phyloP scores from a whole-genome alignment of 106 monocot genomes.

The Hemerocallis citrina region DNA sequence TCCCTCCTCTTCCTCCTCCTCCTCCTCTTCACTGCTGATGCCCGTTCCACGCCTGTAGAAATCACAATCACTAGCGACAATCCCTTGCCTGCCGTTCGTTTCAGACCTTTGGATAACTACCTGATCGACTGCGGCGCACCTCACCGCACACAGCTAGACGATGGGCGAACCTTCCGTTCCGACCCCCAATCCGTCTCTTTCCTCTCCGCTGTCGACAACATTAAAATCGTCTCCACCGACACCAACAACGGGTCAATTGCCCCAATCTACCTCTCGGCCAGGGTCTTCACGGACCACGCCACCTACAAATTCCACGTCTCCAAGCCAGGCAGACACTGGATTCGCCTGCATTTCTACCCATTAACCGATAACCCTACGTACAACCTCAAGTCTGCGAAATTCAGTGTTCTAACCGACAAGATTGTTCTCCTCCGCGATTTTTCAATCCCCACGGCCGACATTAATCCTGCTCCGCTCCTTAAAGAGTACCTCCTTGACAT shows the following conservation, averaged over 20 bases:
- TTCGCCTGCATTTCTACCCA: conserved; percentile 63
- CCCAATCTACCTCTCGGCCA: conserved; percentile 35
- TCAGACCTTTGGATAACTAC: conserved; percentile 56
- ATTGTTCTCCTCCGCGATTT: conserved; percentile 66
- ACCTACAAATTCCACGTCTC: conserved; percentile 70
- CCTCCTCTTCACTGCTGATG: background rate
- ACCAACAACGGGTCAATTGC: background rate
- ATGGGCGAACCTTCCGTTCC: conserved; percentile 57
- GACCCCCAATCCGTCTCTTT: conserved; percentile 56
- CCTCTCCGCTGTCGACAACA: conserved; percentile 59
- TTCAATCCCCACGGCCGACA: conserved; percentile 12
- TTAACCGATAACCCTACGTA: conserved; percentile 27
- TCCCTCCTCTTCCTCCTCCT: conserved; percentile 6
- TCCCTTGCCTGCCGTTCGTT: conserved; percentile 1
- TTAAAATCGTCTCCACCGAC: conserved; percentile 30
- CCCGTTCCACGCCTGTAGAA: background rate
- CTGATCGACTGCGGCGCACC: conserved; percentile 61
- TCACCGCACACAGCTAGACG: conserved; percentile 21
- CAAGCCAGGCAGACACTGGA: conserved; percentile 59
- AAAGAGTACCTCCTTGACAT: conserved; percentile 62
- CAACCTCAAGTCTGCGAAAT: conserved; percentile 58
- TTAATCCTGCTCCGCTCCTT: conserved; percentile 19
- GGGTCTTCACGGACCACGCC: conserved; percentile 50
- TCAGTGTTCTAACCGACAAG: conserved; percentile 52
- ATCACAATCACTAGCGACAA: too few relatives aligned